Base-by-base conservation (phyloP, 1,139 yeast genomes). In the Candida tropicalis region DNA sequence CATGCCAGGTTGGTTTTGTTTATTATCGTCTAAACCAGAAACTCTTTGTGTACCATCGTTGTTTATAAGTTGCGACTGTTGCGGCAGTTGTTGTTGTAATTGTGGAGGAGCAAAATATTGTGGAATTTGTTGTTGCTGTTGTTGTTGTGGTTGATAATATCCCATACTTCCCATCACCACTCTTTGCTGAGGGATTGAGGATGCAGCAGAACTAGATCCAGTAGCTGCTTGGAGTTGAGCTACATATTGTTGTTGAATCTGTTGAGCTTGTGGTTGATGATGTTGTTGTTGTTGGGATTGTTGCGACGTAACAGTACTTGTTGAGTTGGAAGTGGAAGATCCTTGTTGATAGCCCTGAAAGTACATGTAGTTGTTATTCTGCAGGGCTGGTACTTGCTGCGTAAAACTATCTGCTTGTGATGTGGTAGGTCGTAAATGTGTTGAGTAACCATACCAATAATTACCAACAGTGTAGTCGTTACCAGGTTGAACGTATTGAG, bases 361-460 rank as follows among this genome's bases (percentile, higher is more conserved):
- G 24, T 46, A 46, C 42, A 46, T 36, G 20, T 39, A 38, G 25
- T 29, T 38, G 16, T 29, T 40, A 9, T 24, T 35, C 22, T 26
- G 39, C 17, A 18, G 39, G 4, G 23, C 32, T 8, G 44, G 36
- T 12, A 16, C 11, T 35, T 32, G 41, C 18, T 36, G 46, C 2
- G 41, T 16, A 27, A 22, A 34, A 34, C 11, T 7, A 17, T 36
- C 39, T 33, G 24, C 27, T 11, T 13, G 25, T 5, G 49, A 37
- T 24, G 38, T 35, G 10, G 47, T 31, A 26, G 46, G 42, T 27
- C 52, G 41, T 29, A 46, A 35, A 28, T 48, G 51, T 5, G 44
- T 40, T 4, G 54, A 44, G 32, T 47, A 47, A 9, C 55, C 54
- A 41, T 52, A 52, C 54, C 55, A 52, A 39, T 51, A 51, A 23